These are phyloP conservation scores for Colletotrichum tropicicola DNA, from an alignment of 2,329 filamentous ascomycete genomes.

Conservation along the genomic window DNA sequence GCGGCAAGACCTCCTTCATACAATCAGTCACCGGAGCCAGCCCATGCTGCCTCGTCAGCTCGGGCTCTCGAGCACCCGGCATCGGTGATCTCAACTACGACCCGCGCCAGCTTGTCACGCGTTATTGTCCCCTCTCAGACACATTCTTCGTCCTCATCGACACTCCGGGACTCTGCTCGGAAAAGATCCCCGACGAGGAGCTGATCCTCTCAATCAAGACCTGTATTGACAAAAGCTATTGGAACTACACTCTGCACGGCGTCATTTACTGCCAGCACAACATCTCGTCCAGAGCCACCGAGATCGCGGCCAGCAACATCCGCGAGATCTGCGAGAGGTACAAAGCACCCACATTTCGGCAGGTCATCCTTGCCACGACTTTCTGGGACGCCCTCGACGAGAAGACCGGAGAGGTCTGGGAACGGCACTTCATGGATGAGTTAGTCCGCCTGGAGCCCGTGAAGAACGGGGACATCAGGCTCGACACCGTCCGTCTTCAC, in stretches of 20 bases:
- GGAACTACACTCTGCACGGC: not conserved
- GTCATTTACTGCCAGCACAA: not conserved
- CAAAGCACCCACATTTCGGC: not conserved
- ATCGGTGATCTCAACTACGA: no score
- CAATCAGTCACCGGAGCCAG: no score
- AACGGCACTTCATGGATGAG: not conserved
- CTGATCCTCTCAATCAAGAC: not conserved
- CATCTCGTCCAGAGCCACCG: not conserved
- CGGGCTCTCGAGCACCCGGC: no score
- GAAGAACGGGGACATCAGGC: not conserved
- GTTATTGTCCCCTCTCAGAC: no score
- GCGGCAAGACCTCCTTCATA: no score
- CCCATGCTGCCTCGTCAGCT: no score
- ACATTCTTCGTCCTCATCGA: no score
- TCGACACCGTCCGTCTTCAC: not conserved
- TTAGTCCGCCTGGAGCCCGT: not conserved
- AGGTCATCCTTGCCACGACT: not conserved
- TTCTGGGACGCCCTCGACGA: not conserved
- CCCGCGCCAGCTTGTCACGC: no score
- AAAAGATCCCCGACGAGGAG: not conserved
- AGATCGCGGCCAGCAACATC: not conserved
- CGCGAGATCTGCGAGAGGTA: not conserved
- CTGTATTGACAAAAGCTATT: not conserved
- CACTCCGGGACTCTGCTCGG: no score
- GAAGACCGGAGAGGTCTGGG: not conserved